These are phyloP conservation scores for Tylopilus intermedius DNA, from an alignment of 768 basidiomycete species.

Conservation along the genomic window DNA sequence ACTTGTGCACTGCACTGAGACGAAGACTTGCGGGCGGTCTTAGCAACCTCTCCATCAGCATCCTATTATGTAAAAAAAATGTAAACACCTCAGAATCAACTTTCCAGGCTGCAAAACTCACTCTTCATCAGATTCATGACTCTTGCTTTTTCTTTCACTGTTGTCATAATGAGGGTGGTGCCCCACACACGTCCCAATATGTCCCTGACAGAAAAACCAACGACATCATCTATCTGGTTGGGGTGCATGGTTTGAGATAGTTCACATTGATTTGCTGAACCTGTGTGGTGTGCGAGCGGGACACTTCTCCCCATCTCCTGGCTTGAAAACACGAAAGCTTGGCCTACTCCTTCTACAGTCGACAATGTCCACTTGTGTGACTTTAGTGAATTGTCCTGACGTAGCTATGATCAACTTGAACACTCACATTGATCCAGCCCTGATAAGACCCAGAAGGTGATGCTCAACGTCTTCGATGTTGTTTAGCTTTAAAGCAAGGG, in stretches of 20 bases:
- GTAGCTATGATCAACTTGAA: background rate
- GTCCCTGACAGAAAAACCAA: conserved; percentile 13
- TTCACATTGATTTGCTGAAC: conserved; percentile 5
- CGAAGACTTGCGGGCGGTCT: conserved; percentile 14
- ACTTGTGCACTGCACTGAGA: conserved; percentile 8
- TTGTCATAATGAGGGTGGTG: background rate
- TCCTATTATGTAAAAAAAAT: conserved; percentile 4
- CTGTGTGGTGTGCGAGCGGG: conserved; percentile 18
- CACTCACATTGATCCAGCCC: conserved; percentile 45
- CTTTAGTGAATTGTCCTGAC: background rate
- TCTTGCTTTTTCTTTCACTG: background rate
- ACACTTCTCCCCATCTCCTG: conserved; percentile 7
- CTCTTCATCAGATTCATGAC: conserved; percentile 3
- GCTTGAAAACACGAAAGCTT: background rate
- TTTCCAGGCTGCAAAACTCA: conserved; percentile 1
- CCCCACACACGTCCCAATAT: conserved; percentile 2
- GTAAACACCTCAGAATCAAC: conserved; percentile 3
- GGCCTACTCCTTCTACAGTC: conserved; percentile 1
- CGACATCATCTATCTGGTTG: conserved; percentile 6
- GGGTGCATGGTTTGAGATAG: background rate
- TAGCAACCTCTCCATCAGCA: conserved; percentile 3
- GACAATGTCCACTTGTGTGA: conserved; percentile 8
- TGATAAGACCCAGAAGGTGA: conserved; percentile 92
- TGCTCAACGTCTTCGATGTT: conserved; percentile 99
- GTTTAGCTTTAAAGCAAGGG: conserved; percentile 92